Base-by-base conservation (phyloP, 225 moss, liverwort and hornwort species). In the Physcomitrellopsis africana region DNA sequence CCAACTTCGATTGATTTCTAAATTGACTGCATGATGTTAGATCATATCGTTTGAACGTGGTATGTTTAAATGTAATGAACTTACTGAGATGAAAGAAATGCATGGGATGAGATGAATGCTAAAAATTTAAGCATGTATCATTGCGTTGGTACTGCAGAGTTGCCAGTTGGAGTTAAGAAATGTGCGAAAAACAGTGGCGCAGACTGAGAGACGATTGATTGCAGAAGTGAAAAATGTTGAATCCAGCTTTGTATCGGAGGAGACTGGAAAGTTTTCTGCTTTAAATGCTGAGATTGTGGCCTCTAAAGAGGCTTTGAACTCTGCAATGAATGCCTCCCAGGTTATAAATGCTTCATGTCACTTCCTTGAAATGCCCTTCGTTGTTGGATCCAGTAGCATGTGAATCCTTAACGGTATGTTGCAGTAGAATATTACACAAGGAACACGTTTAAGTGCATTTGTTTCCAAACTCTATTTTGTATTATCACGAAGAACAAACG, bases 301-400 rank as follows among this genome's bases (percentile, higher is more conserved):
- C 1, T 67, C 92, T 60, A 92, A 87, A 68, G 84, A 92, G 37
- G 81, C 86, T 62, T 52, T 93, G 26, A 81, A 76, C 49, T 75
- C 78, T n/a, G 79, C 93, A 19, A 67, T 73, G 48, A 67, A 69
- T 61, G 85, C 86, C 0, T 84, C 77, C 67, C 87, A 93, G 92
- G 96, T 96, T 79, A 3, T 51, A 3, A 15, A 11, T 47, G 11
- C 32, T 24, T 46, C 17, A 10, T 13, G 19, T 0, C 45, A 2
- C 6, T 54, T 45, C 5, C 27, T 53, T 60, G 7, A n/a, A 43
- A 11, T 32, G 8, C 32, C 32, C 3, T 51, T 51, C 0, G 12
- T 32, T 8, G 32, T 70, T 74, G 23, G 10, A 53, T 70, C 47
- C 54, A 29, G 37, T 10, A 43, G 14, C 43, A 1, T 71, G 8